These are phyloP conservation scores for Aureobasidium musti DNA, from an alignment of 2,329 filamentous ascomycete species.

Conservation along the genomic window DNA sequence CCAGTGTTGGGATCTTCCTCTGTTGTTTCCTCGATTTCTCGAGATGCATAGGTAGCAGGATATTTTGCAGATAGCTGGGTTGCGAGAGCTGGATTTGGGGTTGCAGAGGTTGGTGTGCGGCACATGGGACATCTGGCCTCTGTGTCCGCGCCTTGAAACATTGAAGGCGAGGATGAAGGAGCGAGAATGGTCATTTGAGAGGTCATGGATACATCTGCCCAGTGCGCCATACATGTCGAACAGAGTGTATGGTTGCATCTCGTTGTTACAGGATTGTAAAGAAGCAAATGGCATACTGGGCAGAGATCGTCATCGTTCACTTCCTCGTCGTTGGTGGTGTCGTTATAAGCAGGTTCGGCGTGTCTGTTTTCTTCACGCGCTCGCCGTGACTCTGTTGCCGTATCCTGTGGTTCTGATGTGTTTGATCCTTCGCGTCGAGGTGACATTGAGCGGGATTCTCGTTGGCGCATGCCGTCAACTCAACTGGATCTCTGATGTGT, in stretches of 20 bases:
- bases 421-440: background rate
- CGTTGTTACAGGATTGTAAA: slow-evolving; percentile 48
- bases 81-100: slow-evolving; percentile 43
- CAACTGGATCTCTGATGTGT: background rate
- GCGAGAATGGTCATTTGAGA: slow-evolving; percentile 45
- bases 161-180: background rate
- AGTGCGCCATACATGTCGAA: slow-evolving; percentile 50
- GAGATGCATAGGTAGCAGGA: slow-evolving; percentile 42
- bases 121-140: slow-evolving; percentile 25
- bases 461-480: background rate
- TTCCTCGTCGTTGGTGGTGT: background rate
- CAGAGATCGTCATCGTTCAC: slow-evolving; percentile 45
- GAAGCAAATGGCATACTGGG: slow-evolving; percentile 50
- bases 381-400: background rate
- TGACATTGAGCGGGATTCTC: slow-evolving; percentile 12
- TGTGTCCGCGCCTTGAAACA: slow-evolving; percentile 11
- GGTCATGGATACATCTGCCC: slow-evolving; percentile 47
- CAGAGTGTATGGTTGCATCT: slow-evolving; percentile 50
- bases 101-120: slow-evolving; percentile 41
- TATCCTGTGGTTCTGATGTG: background rate
- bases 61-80: slow-evolving; percentile 41
- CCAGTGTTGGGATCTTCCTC: slow-evolving; percentile 35
- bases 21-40: slow-evolving; percentile 42
- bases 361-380: background rate
- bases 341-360: too few species aligned